phyloP scores from a whole-genome alignment of 78 protist species.

The Planoprotostelium fungivorum region DNA sequence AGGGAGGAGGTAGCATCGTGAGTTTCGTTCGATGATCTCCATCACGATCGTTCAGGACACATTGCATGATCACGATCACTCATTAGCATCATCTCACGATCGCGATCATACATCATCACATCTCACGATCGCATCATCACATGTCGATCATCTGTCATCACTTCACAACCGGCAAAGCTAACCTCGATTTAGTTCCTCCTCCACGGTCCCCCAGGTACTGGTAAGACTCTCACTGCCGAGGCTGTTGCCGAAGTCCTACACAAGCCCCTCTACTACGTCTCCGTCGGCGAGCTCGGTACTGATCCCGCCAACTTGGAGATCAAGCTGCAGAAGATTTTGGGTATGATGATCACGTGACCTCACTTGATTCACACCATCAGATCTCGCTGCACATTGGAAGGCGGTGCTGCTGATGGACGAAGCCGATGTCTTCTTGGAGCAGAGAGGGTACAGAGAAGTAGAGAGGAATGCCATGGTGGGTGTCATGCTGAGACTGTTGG shows the following conservation, averaged over 20 bases:
- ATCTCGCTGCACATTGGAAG: constrained; percentile 31
- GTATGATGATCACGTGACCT: constrained; percentile 18
- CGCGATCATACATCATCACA: no score
- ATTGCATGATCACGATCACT: no score
- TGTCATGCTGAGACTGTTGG: constrained; percentile 33
- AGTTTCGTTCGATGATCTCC: no score
- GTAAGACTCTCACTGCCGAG: constrained; percentile 43
- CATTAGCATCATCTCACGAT: no score
- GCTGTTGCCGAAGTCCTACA: constrained; percentile 24
- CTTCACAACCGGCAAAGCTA: neutral
- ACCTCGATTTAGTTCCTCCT: neutral
- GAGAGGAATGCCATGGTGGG: constrained; percentile 20
- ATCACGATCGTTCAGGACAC: no score
- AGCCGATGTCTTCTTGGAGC: constrained; percentile 42
- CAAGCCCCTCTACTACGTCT: constrained; percentile 25
- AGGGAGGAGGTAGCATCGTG: constrained; percentile 35
- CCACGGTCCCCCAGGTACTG: neutral
- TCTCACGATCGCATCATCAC: no score
- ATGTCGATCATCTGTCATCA: no score
- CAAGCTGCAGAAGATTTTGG: neutral
- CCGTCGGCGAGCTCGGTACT: constrained; percentile 50
- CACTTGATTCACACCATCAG: constrained; percentile 14
- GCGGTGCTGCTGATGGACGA: constrained; percentile 51
- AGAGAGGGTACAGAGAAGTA: constrained; percentile 16
- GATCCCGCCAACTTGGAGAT: neutral